Base-by-base conservation (phyloP, 495 filamentous ascomycete genomes). In the Corynascus novoguineensis region DNA sequence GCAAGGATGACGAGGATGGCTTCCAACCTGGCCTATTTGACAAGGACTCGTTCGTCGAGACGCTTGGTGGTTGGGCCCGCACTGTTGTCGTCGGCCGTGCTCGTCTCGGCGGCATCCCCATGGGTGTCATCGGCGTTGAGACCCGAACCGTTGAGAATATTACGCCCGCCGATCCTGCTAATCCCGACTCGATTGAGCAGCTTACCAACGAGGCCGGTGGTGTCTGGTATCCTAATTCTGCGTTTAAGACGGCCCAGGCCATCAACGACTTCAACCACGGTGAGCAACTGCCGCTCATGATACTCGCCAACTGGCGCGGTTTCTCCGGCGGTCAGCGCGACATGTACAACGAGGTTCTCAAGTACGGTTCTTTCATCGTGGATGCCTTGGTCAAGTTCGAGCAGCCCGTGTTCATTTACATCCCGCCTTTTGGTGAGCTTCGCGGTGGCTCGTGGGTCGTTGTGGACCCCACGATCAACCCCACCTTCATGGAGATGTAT, bases 261-360 rank as follows among this genome's bases (percentile, higher is more conserved):
- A 93, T 98, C 72, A 89, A 85, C 60, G 93, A 98, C 81, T 98
- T 98, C 83, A 98, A 97, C 85, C 83, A 95, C 63, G 93, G 93
- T 69, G 93, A 98, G 75, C 93, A 97, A 79, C 82, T 98, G 59
- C 93, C 93, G 42, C 79, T 98, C 57, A 97, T 98, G 90, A 97
- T 98, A 73, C 82, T 98, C 46, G 93, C 93, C 72, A 98, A 98
- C 81, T 98, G 93, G 93, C 83, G 93, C 81, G 93, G 93, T 75
- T 98, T 98, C 88, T 97, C 93, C 54, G 93, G 93, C 78, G 93
- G 93, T 50, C 93, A 98, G 75, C 89, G 91, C 64, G 93, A 98
- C 72, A 98, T 98, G 93, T 98, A 96, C 84, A 96, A 97, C 75
- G 93, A 98, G 74, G 95, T 98, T 9, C 84, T 98, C 71, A 98